A percentile compares a stretch with the other conserved stretches of the same genome.
These are phyloP conservation scores for Penicillium cosmopolitanum DNA, from an alignment of 495 filamentous ascomycete species.

Conservation along the genomic window DNA sequence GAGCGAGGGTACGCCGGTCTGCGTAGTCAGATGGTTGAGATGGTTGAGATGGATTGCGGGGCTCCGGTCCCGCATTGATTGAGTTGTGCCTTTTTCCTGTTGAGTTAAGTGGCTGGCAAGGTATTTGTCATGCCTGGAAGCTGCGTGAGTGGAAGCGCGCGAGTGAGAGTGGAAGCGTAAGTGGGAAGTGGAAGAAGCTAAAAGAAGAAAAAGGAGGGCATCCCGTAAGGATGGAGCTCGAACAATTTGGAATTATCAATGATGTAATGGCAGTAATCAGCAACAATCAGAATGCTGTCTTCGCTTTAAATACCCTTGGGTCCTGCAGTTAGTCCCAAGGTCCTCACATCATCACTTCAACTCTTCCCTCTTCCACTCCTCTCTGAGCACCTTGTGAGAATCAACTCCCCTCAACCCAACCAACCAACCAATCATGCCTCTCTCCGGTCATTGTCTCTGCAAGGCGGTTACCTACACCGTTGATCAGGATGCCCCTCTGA, in stretches of 20 bases:
- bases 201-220: not conserved
- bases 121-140: not conserved
- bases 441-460: constrained; percentile 73
- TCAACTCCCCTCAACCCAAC: not conserved
- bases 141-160: not conserved
- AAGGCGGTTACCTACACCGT: constrained; percentile 67
- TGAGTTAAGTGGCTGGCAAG: not conserved
- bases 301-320: constrained; percentile 34
- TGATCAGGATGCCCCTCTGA: constrained; percentile 55
- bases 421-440: constrained; percentile 53
- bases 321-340: constrained; percentile 13
- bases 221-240: not conserved
- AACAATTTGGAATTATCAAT: constrained; percentile 11
- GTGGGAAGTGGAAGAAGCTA: not conserved
- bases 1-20: too few species aligned
- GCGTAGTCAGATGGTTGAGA: too few species aligned
- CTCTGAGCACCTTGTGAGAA: not conserved
- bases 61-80: too few species aligned
- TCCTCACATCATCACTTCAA: constrained; percentile 18
- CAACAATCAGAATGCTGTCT: not conserved
- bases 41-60: too few species aligned
- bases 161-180: not conserved
- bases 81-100: too few species aligned
- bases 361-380: constrained; percentile 1
- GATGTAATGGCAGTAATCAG: constrained; percentile 11